Evolutionary conservation across 75 land plant species (phyloP), one percentile per base, ranked within the genome.

Genomic region (Sequoiadendron giganteum): DNA sequence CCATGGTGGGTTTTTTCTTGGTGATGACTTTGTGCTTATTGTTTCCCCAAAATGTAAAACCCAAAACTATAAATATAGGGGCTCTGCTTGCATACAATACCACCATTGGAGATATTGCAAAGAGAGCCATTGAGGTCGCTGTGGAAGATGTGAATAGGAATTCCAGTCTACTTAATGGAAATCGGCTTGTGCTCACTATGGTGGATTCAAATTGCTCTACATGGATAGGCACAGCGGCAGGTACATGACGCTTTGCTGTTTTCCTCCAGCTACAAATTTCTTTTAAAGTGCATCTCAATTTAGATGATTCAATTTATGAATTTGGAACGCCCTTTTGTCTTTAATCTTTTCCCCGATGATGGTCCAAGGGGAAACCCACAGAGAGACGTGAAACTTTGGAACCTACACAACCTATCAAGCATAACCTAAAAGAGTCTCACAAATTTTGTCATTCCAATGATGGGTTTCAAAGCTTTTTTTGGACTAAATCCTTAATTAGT

Each of bases 111-210:
- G 55, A 73, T 16, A 52, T 54, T 47, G 90, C 89, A 38, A 77
- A 39, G 47, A 49, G 14, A 19, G 85, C 89, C 32, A 89, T 87
- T 36, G 82, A 89, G 80, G 38, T 89, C 15, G 90, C 89, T 9
- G 49, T 89, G 73, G 89, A 88, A n/a, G 90, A 89, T 58, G 78
- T 89, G 32, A 89, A 89, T 47, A 39, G 28, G 48, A 32, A 87
- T 79, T 73, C 47, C 13, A 87, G 89, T 30, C 8, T 89, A 48
- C 89, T 89, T 10, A 79, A 79, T 78, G 84, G 83, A 21, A 38
- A 84, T 19, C 58, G 30, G 84, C 75, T 89, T 32, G 90, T 45
- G 21, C 19, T 89, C 34, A 65, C 19, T 32, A 58, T 58, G 81
- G 15, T 55, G 83, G 82, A 89, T 80, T 68, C 90, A 30, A 89